Percentiles rank a stretch among this genome's conserved stretches.
phyloP scores from a whole-genome alignment of 1,284 basidiomycete genomes.

The Heliocybe sulcata region DNA sequence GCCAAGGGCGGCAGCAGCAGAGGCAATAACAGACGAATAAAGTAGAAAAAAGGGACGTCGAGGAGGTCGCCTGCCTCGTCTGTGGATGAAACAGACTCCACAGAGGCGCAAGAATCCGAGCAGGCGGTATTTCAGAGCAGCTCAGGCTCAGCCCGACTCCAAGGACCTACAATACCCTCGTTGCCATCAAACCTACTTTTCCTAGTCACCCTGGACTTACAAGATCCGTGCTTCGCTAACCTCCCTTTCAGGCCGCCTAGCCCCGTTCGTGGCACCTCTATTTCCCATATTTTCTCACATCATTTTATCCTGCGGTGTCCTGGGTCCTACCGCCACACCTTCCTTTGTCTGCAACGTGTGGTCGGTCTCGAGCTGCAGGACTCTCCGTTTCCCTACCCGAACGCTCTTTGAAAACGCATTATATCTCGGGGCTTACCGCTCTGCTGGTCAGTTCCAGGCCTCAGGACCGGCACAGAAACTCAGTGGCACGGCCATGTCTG shows the following conservation, averaged over 20 bases:
- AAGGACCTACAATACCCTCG: not conserved
- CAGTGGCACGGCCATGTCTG: not conserved
- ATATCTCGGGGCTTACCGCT: not conserved
- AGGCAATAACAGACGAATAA: not conserved
- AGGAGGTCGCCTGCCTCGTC: not conserved
- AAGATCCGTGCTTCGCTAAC: not conserved
- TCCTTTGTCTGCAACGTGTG: not conserved
- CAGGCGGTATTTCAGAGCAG: not conserved
- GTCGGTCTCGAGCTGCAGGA: not conserved
- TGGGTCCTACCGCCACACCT: not conserved
- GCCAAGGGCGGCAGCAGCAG: slow-evolving; percentile 17
- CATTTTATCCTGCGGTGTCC: not conserved
- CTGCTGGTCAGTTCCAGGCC: not conserved
- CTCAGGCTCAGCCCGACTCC: not conserved
- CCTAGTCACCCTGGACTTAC: not conserved
- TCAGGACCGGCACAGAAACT: not conserved
- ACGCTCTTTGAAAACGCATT: not conserved
- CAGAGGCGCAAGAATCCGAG: not conserved
- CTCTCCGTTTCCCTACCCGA: not conserved
- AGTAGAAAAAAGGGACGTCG: not conserved
- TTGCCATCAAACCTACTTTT: not conserved
- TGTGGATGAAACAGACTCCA: not conserved
- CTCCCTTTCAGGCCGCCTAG: not conserved
- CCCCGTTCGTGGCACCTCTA: not conserved
- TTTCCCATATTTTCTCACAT: not conserved